phyloP scores from a whole-genome alignment of 2,329 filamentous ascomycete species.

The Zelopaecilomyces penicillatus region DNA sequence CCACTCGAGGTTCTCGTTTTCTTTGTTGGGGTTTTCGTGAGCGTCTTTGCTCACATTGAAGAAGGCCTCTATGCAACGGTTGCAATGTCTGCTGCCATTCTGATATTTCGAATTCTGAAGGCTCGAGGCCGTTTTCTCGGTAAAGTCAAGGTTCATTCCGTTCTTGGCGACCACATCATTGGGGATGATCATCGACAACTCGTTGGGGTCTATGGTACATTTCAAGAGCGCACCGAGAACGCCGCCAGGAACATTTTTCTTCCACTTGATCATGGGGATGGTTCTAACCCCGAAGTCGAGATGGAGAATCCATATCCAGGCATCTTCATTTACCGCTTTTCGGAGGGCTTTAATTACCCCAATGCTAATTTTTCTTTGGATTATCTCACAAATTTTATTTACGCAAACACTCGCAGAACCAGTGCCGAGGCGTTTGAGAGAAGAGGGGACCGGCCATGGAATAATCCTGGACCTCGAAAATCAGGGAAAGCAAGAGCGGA shows the following conservation, averaged over 20 bases:
- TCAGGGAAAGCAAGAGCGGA: constrained; percentile 34
- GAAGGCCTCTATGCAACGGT: constrained; percentile 88
- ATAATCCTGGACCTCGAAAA: constrained; percentile 66
- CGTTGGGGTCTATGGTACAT: constrained; percentile 48
- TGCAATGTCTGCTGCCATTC: constrained; percentile 62
- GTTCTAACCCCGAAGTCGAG: constrained; percentile 76
- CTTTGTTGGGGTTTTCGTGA: constrained; percentile 85
- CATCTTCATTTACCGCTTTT: constrained; percentile 91
- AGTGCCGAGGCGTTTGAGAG: constrained; percentile 57
- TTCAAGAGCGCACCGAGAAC: constrained; percentile 37
- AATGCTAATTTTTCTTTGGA: constrained; percentile 88
- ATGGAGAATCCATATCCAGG: constrained; percentile 81
- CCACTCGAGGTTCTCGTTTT: constrained; percentile 88
- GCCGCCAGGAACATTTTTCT: constrained; percentile 72
- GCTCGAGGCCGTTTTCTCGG: constrained; percentile 79
- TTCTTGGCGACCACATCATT: constrained; percentile 66
- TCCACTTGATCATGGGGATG: constrained; percentile 79
- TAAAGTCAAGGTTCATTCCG: constrained; percentile 57
- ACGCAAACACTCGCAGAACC: constrained; percentile 65
- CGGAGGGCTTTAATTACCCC: constrained; percentile 92
- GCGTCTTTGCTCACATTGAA: constrained; percentile 81
- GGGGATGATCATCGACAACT: constrained; percentile 47
- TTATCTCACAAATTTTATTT: constrained; percentile 61
- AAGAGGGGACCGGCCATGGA: constrained; percentile 83
- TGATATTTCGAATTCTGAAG: constrained; percentile 77